Evolutionary conservation across 306 rosid species (phyloP).

Genomic region (Acacia confusa): DNA sequence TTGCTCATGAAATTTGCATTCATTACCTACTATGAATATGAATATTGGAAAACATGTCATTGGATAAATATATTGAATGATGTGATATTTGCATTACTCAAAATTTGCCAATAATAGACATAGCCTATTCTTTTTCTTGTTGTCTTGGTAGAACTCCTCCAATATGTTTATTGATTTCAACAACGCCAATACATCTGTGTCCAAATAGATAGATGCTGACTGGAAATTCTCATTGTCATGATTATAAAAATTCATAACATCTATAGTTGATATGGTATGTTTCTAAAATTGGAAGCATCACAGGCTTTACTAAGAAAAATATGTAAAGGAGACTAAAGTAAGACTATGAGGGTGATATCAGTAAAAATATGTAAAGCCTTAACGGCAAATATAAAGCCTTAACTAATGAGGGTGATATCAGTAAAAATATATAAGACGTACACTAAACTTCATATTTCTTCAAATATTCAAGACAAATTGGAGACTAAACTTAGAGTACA

Average conservation of each 20-base stretch:
- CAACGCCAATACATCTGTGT: too few species aligned
- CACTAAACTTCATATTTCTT: not conserved
- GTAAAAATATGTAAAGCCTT: not conserved
- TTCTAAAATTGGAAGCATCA: not conserved
- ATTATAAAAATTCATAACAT: slow-evolving; percentile 9
- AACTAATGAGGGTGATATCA: not conserved
- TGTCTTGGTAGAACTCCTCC: too few species aligned
- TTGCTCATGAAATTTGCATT: too few species aligned
- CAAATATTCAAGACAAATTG: not conserved
- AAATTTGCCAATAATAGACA: too few species aligned
- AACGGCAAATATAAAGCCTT: not conserved
- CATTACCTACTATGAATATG: too few species aligned
- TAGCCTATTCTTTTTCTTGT: too few species aligned
- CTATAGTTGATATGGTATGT: not conserved
- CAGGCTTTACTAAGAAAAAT: not conserved
- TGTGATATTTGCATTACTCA: too few species aligned
- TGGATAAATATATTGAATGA: too few species aligned
- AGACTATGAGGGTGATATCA: too few species aligned
- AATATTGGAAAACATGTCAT: too few species aligned
- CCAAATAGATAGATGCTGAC: too few species aligned
- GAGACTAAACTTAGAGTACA: not conserved
- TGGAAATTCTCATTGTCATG: slow-evolving; percentile 21
- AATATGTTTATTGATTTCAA: too few species aligned
- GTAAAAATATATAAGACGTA: not conserved
- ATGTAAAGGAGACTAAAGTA: not conserved